Evolutionary conservation across 768 basidiomycete species (phyloP).

Genomic region (Leccinum broughii): DNA sequence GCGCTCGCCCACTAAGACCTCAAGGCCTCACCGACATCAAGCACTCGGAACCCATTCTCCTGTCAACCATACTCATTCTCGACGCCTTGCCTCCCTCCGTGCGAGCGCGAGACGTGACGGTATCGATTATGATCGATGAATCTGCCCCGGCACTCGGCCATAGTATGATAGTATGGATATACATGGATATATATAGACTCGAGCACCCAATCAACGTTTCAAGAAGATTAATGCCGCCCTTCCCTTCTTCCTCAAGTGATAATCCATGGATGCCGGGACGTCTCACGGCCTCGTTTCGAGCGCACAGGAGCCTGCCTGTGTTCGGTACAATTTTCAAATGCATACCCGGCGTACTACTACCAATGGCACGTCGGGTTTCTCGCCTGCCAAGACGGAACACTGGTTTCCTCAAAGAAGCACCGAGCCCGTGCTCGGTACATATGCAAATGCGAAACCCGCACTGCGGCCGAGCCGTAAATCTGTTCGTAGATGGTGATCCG

Average conservation of each 20-base stretch:
- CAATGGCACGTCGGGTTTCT: neutral
- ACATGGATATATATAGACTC: neutral
- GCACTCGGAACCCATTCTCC: neutral
- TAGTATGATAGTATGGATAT: neutral
- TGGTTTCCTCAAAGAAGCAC: neutral
- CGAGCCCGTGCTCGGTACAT: neutral
- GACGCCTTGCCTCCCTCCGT: neutral
- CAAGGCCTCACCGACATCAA: neutral
- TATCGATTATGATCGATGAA: neutral
- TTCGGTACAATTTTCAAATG: neutral
- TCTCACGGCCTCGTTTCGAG: neutral
- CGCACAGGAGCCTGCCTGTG: neutral
- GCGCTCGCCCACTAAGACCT: neutral
- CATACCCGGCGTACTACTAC: neutral
- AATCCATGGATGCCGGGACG: neutral
- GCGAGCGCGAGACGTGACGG: neutral
- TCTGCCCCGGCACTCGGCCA: neutral
- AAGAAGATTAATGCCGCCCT: neutral
- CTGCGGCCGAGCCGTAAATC: too few relatives aligned
- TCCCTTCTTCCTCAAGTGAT: neutral
- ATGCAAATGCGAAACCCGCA: neutral
- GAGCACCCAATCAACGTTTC: neutral
- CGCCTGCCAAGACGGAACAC: neutral
- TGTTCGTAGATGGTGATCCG: too few relatives aligned
- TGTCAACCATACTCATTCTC: neutral